Evolutionary conservation across 164 flowering plant species (phyloP).

Genomic region (Vitis labrusca): DNA sequence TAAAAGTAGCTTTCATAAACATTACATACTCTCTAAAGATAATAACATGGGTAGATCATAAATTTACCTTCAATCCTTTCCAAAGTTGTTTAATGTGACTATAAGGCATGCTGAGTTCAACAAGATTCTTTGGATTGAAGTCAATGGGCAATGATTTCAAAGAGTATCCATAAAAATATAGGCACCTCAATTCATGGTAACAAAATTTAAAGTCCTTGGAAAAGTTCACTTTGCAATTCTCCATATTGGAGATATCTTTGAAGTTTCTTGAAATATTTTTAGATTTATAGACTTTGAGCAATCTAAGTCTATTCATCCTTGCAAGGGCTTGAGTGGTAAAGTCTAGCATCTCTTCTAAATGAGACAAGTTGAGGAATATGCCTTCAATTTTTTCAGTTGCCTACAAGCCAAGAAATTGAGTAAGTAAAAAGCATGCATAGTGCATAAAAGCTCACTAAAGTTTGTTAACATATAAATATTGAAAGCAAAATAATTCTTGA

Average conservation of each 20-base stretch:
- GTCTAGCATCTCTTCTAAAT: neutral
- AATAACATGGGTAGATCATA: neutral
- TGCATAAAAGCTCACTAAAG: too few species aligned
- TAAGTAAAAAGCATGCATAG: too few species aligned
- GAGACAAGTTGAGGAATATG: neutral
- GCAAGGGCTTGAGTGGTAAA: neutral
- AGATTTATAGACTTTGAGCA: slow-evolving; percentile 1
- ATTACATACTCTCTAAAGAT: neutral
- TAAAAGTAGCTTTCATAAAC: too few species aligned
- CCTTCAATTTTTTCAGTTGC: slow-evolving; percentile 10
- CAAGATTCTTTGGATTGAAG: slow-evolving; percentile 9
- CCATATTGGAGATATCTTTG: neutral
- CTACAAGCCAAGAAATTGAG: neutral
- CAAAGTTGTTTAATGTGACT: slow-evolving; percentile 13
- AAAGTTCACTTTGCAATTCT: neutral
- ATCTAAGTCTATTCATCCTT: neutral
- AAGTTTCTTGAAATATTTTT: too few species aligned
- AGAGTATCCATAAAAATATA: slow-evolving; percentile 1
- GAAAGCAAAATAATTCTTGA: too few species aligned
- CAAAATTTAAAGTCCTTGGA: neutral
- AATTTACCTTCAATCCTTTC: slow-evolving; percentile 1
- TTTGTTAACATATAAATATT: too few species aligned
- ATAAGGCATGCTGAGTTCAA: slow-evolving; percentile 12
- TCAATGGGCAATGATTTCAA: neutral
- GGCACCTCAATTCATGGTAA: slow-evolving; percentile 1